These are phyloP conservation scores for Austropuccinia psidii DNA, from an alignment of 1,284 basidiomycete genomes.

Conservation along the genomic window DNA sequence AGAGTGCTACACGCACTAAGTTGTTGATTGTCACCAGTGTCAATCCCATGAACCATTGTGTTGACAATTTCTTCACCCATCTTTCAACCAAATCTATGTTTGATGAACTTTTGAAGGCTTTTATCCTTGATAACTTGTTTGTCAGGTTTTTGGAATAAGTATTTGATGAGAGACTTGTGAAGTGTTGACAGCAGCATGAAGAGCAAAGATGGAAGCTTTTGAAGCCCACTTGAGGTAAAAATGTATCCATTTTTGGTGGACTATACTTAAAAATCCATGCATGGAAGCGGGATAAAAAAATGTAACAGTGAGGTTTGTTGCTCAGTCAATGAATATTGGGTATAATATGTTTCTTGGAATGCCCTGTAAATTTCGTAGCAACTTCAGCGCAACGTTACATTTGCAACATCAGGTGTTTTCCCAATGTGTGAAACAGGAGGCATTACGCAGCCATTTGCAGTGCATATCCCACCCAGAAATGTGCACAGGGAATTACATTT, in stretches of 20 bases:
- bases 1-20: slow-evolving; percentile 65
- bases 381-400: too few species aligned
- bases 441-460: too few species aligned
- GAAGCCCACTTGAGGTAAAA: slow-evolving; percentile 56
- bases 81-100: slow-evolving; percentile 63
- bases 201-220: slow-evolving; percentile 52
- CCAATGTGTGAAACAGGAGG: too few species aligned
- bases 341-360: too few species aligned
- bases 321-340: too few species aligned
- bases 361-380: too few species aligned
- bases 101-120: slow-evolving; percentile 68
- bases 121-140: slow-evolving; percentile 56
- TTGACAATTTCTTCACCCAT: slow-evolving; percentile 70
- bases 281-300: too few species aligned
- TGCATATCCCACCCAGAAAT: too few species aligned
- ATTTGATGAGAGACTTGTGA: slow-evolving; percentile 40
- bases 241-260: slow-evolving; percentile 69
- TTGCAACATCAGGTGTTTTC: too few species aligned
- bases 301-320: too few species aligned
- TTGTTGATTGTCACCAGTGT: slow-evolving; percentile 69
- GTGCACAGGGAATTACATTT: too few species aligned
- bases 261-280: too few species aligned
- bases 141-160: slow-evolving; percentile 50
- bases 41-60: slow-evolving; percentile 84
- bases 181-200: slow-evolving; percentile 47